A percentile compares a stretch with the other conserved stretches of the same genome.
These are phyloP conservation scores for Aspergillus sclerotiicarbonarius DNA, from an alignment of 495 filamentous ascomycete genomes.

Conservation along the genomic window DNA sequence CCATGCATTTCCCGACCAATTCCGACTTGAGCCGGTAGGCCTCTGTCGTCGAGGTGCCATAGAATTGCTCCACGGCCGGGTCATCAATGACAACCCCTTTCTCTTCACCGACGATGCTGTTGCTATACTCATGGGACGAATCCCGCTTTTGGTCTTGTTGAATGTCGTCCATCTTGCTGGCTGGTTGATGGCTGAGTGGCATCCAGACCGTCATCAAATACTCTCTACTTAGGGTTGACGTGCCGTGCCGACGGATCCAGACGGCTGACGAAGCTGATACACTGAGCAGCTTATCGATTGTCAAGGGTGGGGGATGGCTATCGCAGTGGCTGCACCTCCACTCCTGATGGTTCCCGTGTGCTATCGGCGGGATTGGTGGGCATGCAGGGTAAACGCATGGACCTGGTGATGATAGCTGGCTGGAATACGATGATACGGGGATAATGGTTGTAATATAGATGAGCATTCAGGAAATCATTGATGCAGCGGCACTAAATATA, in stretches of 20 bases:
- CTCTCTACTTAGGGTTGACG: neutral
- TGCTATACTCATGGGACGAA: neutral
- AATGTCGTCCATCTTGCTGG: constrained; percentile 23
- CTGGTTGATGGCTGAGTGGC: neutral
- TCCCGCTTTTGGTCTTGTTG: constrained; percentile 11
- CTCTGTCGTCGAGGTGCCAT: constrained; percentile 31
- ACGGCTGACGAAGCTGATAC: neutral
- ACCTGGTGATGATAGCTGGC: too few species aligned
- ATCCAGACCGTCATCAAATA: neutral
- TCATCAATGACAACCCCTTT: constrained; percentile 26
- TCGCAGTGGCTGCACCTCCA: neutral
- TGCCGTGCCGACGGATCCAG: neutral
- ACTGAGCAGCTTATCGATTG: neutral
- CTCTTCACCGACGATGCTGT: constrained; percentile 9
- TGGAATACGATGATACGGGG: too few species aligned
- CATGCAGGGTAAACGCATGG: too few species aligned
- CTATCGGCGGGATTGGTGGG: neutral
- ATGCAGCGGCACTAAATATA: neutral
- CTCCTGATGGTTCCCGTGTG: neutral
- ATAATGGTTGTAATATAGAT: too few species aligned
- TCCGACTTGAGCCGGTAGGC: constrained; percentile 37
- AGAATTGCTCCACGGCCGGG: constrained; percentile 26
- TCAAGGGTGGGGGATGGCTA: constrained; percentile 6
- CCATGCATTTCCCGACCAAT: constrained; percentile 30
- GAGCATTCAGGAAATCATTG: too few species aligned